phyloP scores from a whole-genome alignment of 768 basidiomycete species.

The Pluteus cervinus region DNA sequence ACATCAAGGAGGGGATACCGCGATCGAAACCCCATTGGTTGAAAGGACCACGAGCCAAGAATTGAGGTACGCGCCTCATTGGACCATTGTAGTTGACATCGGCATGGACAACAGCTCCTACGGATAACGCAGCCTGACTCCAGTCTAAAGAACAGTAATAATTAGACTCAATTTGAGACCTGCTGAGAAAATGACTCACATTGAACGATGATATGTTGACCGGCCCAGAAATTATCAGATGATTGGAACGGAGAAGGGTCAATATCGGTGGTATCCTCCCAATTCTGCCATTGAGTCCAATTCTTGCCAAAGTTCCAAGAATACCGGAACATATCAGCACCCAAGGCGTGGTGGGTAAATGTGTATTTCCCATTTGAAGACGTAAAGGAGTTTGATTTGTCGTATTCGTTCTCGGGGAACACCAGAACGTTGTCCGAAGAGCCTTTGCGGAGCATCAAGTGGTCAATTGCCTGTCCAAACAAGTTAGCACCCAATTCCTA shows the following conservation, averaged over 20 bases:
- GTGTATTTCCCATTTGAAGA: slow-evolving; percentile 59
- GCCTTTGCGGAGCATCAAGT: slow-evolving; percentile 79
- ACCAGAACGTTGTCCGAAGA: slow-evolving; percentile 70
- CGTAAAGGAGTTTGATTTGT: slow-evolving; percentile 46
- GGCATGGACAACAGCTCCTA: slow-evolving; percentile 68
- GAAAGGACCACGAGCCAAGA: slow-evolving; percentile 84
- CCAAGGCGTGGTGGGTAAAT: slow-evolving; percentile 77
- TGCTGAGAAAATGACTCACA: slow-evolving; percentile 41
- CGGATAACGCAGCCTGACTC: slow-evolving; percentile 58
- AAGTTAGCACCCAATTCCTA: slow-evolving; percentile 9
- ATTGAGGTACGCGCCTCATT: slow-evolving; percentile 77
- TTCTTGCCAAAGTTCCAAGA: slow-evolving; percentile 81
- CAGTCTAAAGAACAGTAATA: slow-evolving; percentile 49
- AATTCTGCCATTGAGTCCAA: slow-evolving; percentile 77
- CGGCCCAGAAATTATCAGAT: slow-evolving; percentile 62
- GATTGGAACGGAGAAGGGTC: slow-evolving; percentile 49
- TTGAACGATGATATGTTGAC: slow-evolving; percentile 84
- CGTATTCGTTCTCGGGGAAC: slow-evolving; percentile 82
- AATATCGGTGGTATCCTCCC: slow-evolving; percentile 70
- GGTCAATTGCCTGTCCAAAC: slow-evolving; percentile 52
- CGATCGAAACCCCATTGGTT: slow-evolving; percentile 90
- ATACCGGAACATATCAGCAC: slow-evolving; percentile 85
- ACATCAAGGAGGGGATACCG: slow-evolving; percentile 70
- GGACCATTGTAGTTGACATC: slow-evolving; percentile 54
- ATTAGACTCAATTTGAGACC: slow-evolving; percentile 2